These are phyloP conservation scores for Suhomyces vadensis DNA, from an alignment of 805 yeast species.

Conservation along the genomic window DNA sequence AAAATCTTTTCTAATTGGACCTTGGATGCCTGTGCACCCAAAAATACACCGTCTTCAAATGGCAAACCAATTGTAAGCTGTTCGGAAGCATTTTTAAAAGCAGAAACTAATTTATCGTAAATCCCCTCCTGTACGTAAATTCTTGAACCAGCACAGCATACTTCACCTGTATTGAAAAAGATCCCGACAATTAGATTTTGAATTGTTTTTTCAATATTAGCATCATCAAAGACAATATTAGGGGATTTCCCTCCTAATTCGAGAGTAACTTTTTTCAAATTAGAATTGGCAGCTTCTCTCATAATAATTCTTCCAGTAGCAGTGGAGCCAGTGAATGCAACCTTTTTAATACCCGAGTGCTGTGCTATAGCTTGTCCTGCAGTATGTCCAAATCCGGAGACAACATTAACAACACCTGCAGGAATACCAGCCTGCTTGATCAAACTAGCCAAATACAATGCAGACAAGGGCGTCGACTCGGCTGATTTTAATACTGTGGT, in stretches of 20 bases:
- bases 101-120: slow-evolving; percentile 72
- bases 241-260: slow-evolving; percentile 98
- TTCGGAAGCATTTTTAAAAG: slow-evolving; percentile 58
- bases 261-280: slow-evolving; percentile 86
- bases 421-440: slow-evolving; percentile 86
- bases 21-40: slow-evolving; percentile 91
- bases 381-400: slow-evolving; percentile 83
- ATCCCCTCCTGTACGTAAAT: slow-evolving; percentile 82
- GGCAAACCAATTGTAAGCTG: slow-evolving; percentile 76
- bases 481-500: slow-evolving; percentile 87
- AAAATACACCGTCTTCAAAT: slow-evolving; percentile 72
- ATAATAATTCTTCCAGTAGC: slow-evolving; percentile 83
- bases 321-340: slow-evolving; percentile 95
- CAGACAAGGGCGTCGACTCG: slow-evolving; percentile 89
- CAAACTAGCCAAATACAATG: slow-evolving; percentile 69
- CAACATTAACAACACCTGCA: slow-evolving; percentile 84
- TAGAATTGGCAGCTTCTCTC: slow-evolving; percentile 74
- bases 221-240: slow-evolving; percentile 83
- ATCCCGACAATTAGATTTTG: slow-evolving; percentile 78
- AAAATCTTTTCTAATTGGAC: slow-evolving; percentile 77
- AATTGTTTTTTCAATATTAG: slow-evolving; percentile 74
- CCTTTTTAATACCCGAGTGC: slow-evolving; percentile 81
- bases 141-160: slow-evolving; percentile 94
- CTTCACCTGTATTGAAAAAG: slow-evolving; percentile 93
- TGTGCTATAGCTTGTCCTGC: slow-evolving; percentile 79